Conservation (phyloP, 768 basidiomycete genomes). For the Collybia sordida region DNA sequence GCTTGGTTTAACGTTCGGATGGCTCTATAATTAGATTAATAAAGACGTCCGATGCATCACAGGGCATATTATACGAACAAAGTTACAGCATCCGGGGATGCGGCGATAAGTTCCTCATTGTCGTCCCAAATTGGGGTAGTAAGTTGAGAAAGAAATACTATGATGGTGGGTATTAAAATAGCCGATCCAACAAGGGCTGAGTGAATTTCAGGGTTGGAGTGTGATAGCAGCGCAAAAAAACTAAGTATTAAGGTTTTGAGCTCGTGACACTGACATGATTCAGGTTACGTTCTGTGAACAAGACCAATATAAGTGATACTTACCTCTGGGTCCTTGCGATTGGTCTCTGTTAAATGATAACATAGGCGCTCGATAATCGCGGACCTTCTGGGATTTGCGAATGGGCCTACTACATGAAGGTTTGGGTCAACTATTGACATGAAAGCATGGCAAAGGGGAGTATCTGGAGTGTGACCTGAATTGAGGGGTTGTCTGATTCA, state of each 20-base stretch:
- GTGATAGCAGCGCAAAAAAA: constrained; percentile 41
- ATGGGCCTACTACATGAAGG: constrained; percentile 14
- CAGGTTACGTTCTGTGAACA: not conserved
- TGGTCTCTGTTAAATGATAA: constrained; percentile 43
- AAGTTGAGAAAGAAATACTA: constrained; percentile 52
- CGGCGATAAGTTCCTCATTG: constrained; percentile 37
- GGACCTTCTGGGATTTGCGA: constrained; percentile 27
- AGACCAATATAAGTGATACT: not conserved
- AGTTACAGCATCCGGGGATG: constrained; percentile 30
- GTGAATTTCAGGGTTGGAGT: constrained; percentile 37
- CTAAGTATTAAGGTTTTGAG: constrained; percentile 35
- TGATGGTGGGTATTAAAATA: constrained; percentile 63
- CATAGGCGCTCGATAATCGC: constrained; percentile 51
- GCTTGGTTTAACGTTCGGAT: constrained; percentile 52
- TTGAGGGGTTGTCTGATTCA: not conserved
- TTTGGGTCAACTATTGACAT: constrained; percentile 33
- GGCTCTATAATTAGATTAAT: constrained; percentile 34
- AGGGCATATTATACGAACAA: constrained; percentile 29
- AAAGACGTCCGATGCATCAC: not conserved
- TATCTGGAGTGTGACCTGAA: constrained; percentile 32
- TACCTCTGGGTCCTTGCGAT: constrained; percentile 41
- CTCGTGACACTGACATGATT: constrained; percentile 15
- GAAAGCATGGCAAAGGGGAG: constrained; percentile 39
- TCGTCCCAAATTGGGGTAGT: constrained; percentile 69
- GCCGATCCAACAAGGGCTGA: constrained; percentile 42